A percentile compares a stretch with the other conserved stretches of the same genome.
phyloP scores from a whole-genome alignment of 2,329 filamentous ascomycete genomes.

The Diaporthe sp. region DNA sequence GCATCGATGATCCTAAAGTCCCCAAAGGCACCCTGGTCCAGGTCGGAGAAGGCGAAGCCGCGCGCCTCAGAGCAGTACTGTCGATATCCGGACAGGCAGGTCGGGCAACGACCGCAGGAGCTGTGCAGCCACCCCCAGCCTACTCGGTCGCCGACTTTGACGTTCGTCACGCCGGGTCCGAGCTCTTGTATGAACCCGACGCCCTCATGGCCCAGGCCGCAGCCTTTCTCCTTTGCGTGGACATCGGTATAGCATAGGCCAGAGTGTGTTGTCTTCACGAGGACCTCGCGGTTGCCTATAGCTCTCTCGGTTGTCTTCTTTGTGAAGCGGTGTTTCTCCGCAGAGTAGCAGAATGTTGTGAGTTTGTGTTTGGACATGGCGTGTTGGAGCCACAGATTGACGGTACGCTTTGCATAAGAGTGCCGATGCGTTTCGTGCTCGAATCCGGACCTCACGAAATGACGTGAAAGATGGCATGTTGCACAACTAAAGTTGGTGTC shows the following conservation, averaged over 20 bases:
- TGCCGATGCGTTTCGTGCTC: background rate
- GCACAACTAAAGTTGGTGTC: background rate
- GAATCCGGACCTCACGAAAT: background rate
- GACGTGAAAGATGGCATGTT: constrained; percentile 1
- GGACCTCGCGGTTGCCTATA: constrained; percentile 56
- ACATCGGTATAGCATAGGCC: constrained; percentile 71
- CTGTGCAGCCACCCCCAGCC: constrained; percentile 50
- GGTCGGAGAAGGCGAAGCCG: constrained; percentile 51
- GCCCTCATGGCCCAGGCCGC: constrained; percentile 55
- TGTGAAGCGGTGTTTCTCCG: constrained; percentile 6
- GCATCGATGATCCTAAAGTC: constrained; percentile 51
- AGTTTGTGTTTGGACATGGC: constrained; percentile 31
- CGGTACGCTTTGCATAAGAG: background rate
- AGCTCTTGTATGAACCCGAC: constrained; percentile 50
- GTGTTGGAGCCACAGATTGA: background rate
- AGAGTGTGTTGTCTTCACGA: constrained; percentile 69
- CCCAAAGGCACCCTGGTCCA: constrained; percentile 53
- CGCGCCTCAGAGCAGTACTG: constrained; percentile 50
- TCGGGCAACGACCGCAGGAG: constrained; percentile 50
- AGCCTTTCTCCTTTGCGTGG: constrained; percentile 46
- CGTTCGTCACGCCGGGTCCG: constrained; percentile 49
- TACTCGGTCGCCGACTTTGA: constrained; percentile 51
- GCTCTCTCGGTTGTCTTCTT: constrained; percentile 13
- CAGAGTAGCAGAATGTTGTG: constrained; percentile 30
- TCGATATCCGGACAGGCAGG: constrained; percentile 39